Evolutionary conservation across 1,284 basidiomycete genomes (phyloP), one percentile per base, ranked within the genome.

Genomic region (Rhodofomes roseus): DNA sequence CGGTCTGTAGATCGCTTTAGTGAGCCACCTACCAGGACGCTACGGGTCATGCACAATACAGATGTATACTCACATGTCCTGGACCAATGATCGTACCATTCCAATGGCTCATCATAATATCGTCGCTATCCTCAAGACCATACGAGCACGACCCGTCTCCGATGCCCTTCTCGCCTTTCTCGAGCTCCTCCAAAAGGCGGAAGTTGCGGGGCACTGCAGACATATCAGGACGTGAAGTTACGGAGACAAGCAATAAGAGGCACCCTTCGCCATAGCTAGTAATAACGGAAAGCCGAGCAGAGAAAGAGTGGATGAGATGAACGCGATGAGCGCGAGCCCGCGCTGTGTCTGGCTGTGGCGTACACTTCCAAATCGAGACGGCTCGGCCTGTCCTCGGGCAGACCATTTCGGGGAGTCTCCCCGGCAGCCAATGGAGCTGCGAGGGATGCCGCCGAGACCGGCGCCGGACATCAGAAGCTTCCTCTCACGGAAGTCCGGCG

Each of bases 131-230:
- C 75, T 93, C 92, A 60, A 97, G 80, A 59, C 96, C 96, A 70
- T 98, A 98, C 34, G 93, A 96, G 79, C 95, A 97, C 39, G 91
- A 94, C 60, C 96, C 96, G 79, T 98, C 96, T 64, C 96, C 96
- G 71, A 99, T 95, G 53, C 97, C 96, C 77, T 99, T 99, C 82
- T 99, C 96, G 68, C 97, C 96, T 78, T 98, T 98, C 79, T 99
- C 96, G 66, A 99, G 90, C 81, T 99, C 96, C 76, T 98, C 95
- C 53, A 98, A 85, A 46, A 99, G 87, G 59, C 94, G 86, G 79
- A 99, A 99, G 77, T 95, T 98, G 71, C 96, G 85, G 41, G 96
- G 96, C 63, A 98, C 96, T 98, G 64, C 5, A 52, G 8, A 22
- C 4, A 11, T 14, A 6, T 36, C 8, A 12, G 6, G 20, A 7